These are phyloP conservation scores for Breynia disticha DNA, from an alignment of 441 rosid genomes.

Conservation along the genomic window DNA sequence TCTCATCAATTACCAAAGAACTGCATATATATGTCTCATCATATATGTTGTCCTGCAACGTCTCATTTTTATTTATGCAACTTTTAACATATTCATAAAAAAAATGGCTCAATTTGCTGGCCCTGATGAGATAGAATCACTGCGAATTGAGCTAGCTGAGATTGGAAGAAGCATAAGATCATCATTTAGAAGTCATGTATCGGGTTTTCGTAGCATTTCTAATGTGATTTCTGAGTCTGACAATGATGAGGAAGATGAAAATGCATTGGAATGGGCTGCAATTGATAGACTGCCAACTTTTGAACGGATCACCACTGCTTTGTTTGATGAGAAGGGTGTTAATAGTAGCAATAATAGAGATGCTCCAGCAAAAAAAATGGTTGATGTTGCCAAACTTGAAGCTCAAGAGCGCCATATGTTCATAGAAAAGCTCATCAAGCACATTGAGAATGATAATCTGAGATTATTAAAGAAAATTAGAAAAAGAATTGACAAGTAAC, in stretches of 20 bases:
- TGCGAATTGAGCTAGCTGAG: conserved; percentile 27
- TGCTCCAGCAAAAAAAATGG: conserved; percentile 23
- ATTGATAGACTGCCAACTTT: conserved; percentile 32
- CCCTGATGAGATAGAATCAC: conserved; percentile 23
- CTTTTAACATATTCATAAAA: not conserved
- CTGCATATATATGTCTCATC: no score
- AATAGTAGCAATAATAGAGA: conserved; percentile 11
- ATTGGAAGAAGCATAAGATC: conserved; percentile 29
- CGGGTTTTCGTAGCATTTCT: conserved; percentile 22
- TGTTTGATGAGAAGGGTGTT: conserved; percentile 20
- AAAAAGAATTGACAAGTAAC: conserved; percentile 49
- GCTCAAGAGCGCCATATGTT: conserved; percentile 40
- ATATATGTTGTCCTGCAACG: no score
- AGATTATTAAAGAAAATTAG: conserved; percentile 38
- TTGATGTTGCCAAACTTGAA: conserved; percentile 44
- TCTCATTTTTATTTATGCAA: no score
- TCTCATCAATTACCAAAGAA: no score
- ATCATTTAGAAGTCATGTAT: conserved; percentile 25
- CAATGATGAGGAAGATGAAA: not conserved
- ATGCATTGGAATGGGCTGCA: conserved; percentile 22
- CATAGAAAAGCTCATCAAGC: conserved; percentile 52
- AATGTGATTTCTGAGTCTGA: conserved; percentile 10
- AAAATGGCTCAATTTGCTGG: conserved; percentile 20
- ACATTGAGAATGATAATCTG: conserved; percentile 45
- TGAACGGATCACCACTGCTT: conserved; percentile 26